Evolutionary conservation across 2,329 filamentous ascomycete species (phyloP).

Genomic region (Onygenales sp.): DNA sequence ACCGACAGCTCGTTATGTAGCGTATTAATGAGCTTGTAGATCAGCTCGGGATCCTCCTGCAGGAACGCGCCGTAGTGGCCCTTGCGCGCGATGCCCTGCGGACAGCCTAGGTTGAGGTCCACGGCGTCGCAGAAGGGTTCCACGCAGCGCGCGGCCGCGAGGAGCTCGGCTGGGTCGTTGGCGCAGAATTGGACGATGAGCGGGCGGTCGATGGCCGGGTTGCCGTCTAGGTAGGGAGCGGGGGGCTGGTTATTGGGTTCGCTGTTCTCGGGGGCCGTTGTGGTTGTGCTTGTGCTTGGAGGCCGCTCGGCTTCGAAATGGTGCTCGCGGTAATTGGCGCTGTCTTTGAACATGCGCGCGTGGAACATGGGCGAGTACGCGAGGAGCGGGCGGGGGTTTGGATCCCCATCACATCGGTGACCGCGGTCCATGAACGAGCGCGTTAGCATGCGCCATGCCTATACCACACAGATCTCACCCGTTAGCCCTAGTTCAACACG

Average conservation of each 20-base stretch:
- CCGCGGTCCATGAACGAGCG: constrained; percentile 73
- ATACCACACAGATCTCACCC: background rate
- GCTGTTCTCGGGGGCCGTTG: constrained; percentile 4
- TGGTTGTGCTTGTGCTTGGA: constrained; percentile 16
- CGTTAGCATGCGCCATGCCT: constrained; percentile 97
- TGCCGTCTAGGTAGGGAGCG: constrained; percentile 67
- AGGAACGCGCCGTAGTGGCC: constrained; percentile 91
- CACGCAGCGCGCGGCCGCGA: constrained; percentile 62
- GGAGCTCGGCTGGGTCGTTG: constrained; percentile 38
- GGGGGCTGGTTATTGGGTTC: background rate
- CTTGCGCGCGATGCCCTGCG: constrained; percentile 85
- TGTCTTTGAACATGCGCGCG: constrained; percentile 75
- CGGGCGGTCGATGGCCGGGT: constrained; percentile 73
- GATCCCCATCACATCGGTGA: constrained; percentile 31
- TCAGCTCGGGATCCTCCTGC: constrained; percentile 81
- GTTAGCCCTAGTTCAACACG: background rate
- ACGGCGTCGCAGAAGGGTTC: constrained; percentile 89
- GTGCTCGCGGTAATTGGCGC: constrained; percentile 62
- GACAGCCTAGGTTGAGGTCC: constrained; percentile 90
- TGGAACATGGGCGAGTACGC: constrained; percentile 97
- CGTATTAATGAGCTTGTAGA: constrained; percentile 73
- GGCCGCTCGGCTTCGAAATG: constrained; percentile 64
- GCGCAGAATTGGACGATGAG: constrained; percentile 92
- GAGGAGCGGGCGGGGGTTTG: constrained; percentile 48
- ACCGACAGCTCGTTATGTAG: constrained; percentile 68